phyloP scores from a whole-genome alignment of 192 early-diverging fungal genomes.

The Linnemannia elongata region DNA sequence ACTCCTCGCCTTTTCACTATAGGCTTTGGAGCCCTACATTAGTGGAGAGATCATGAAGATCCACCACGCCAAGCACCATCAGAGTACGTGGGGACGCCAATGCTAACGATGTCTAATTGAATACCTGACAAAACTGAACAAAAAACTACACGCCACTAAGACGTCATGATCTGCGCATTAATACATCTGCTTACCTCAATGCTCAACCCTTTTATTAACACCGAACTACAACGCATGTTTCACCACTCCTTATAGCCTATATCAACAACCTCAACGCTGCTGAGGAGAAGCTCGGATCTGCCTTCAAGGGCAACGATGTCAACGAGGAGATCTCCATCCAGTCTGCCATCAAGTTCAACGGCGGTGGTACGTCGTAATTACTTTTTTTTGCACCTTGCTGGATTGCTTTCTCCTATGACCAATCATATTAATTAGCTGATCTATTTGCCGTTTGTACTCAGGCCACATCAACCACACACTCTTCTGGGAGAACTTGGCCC shows the following conservation, averaged over 20 bases:
- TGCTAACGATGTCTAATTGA: not conserved
- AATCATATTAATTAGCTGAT: not conserved
- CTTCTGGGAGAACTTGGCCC: slow-evolving; percentile 96
- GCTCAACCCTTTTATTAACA: not conserved
- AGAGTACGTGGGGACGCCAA: slow-evolving; percentile 44
- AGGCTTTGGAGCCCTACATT: slow-evolving; percentile 94
- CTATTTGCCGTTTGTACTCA: not conserved
- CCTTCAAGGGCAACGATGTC: slow-evolving; percentile 78
- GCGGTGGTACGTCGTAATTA: slow-evolving; percentile 72
- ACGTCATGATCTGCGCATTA: not conserved
- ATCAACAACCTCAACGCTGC: slow-evolving; percentile 89
- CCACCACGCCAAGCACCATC: slow-evolving; percentile 97
- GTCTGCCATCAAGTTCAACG: slow-evolving; percentile 91
- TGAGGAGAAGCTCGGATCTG: slow-evolving; percentile 89
- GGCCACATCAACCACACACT: slow-evolving; percentile 91
- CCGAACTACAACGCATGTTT: not conserved
- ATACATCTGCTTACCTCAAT: not conserved
- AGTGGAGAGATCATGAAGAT: slow-evolving; percentile 94
- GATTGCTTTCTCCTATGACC: not conserved
- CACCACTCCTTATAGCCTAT: slow-evolving; percentile 67
- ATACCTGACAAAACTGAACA: not conserved
- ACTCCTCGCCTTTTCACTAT: slow-evolving; percentile 5
- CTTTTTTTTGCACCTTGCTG: not conserved
- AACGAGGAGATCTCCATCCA: slow-evolving; percentile 83
- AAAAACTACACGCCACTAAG: slow-evolving; percentile 10